Evolutionary conservation across 2,329 filamentous ascomycete genomes (phyloP).

Genomic region (Neonectria hederae): DNA sequence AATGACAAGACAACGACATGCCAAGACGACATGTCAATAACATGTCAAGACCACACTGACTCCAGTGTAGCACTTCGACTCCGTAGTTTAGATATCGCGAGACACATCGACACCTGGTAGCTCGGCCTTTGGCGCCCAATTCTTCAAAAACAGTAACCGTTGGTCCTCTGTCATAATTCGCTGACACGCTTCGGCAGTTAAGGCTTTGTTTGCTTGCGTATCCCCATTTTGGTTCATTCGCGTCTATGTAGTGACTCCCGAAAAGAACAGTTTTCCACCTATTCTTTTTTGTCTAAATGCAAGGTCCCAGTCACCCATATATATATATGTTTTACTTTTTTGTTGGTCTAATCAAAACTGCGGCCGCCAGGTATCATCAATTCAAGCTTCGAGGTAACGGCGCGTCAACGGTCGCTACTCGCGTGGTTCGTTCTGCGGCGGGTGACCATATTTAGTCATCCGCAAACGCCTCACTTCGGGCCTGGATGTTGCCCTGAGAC

Average conservation of each 20-base stretch:
- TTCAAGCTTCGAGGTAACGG: not conserved
- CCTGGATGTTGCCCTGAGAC: constrained; percentile 48
- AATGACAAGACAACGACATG: not conserved
- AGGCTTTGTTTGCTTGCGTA: not conserved
- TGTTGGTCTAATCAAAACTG: not conserved
- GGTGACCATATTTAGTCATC: constrained; percentile 44
- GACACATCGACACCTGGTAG: no score
- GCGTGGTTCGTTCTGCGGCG: not conserved
- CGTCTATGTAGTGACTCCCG: constrained; percentile 17
- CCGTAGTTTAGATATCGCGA: no score
- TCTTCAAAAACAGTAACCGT: not conserved
- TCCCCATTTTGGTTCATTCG: constrained; percentile 7
- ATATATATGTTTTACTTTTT: constrained; percentile 2
- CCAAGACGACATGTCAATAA: not conserved
- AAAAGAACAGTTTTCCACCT: constrained; percentile 4
- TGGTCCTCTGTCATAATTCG: not conserved
- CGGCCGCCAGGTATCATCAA: constrained; percentile 20
- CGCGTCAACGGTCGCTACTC: not conserved
- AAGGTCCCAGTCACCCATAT: not conserved
- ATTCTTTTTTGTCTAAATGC: constrained; percentile 6
- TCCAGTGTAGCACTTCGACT: no score
- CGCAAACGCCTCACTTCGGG: constrained; percentile 54
- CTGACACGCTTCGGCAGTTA: not conserved
- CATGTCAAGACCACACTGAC: no score
- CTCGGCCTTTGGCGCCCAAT: not conserved